phyloP scores from a whole-genome alignment of 2,329 filamentous ascomycete genomes.

The Diaporthe vexans region DNA sequence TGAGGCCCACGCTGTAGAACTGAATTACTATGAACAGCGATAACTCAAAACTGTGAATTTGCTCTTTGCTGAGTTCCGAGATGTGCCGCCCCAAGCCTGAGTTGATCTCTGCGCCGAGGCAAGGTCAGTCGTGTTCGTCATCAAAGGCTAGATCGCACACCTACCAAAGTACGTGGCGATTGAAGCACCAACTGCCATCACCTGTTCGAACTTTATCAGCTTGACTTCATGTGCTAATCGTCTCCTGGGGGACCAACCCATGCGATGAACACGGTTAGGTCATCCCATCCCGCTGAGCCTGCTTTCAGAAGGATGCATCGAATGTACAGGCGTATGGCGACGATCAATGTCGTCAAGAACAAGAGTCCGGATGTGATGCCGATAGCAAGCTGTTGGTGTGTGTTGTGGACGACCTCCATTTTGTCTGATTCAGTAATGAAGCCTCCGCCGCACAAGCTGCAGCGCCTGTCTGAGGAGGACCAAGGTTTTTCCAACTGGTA shows the following conservation, averaged over 20 bases:
- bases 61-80: constrained; percentile 5
- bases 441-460: background rate
- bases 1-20: constrained; percentile 30
- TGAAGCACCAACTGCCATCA: constrained; percentile 29
- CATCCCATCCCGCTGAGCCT: constrained; percentile 32
- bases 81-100: constrained; percentile 31
- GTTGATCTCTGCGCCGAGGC: constrained; percentile 1
- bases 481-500: background rate
- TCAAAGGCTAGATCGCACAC: background rate
- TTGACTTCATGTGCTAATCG: background rate
- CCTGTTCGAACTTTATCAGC: background rate
- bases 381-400: constrained; percentile 21
- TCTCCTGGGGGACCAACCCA: constrained; percentile 6
- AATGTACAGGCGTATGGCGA: constrained; percentile 28
- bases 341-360: constrained; percentile 13
- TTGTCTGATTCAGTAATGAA: background rate
- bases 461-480: background rate
- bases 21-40: constrained; percentile 21
- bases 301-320: constrained; percentile 32
- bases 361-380: constrained; percentile 26
- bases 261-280: constrained; percentile 30
- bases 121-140: background rate
- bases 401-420: constrained; percentile 25
- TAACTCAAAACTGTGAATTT: constrained; percentile 6
- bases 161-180: constrained; percentile 33